Evolutionary conservation across 2,329 filamentous ascomycete species (phyloP).

Genomic region (Ophiognomonia clavigignenti-juglandacearum): DNA sequence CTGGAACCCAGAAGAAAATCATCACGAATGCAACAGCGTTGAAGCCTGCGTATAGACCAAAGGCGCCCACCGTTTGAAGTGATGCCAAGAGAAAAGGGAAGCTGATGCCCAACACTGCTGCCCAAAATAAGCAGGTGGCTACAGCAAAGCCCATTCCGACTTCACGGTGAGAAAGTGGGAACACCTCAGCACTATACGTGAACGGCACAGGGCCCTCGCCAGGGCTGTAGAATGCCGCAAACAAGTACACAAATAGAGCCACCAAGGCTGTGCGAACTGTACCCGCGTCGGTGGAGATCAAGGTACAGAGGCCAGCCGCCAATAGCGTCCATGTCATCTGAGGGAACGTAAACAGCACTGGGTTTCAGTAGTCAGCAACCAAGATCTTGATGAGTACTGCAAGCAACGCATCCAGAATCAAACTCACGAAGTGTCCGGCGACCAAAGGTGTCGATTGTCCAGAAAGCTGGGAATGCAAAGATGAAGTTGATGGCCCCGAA

Average conservation of each 20-base stretch:
- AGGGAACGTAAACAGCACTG: constrained; percentile 10
- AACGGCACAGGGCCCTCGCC: constrained; percentile 30
- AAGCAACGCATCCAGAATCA: neutral
- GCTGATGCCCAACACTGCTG: constrained; percentile 28
- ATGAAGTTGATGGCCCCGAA: constrained; percentile 56
- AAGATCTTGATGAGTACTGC: too few species aligned
- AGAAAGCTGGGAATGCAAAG: constrained; percentile 54
- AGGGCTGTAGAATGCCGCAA: constrained; percentile 45
- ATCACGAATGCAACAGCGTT: constrained; percentile 57
- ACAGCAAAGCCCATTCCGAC: constrained; percentile 28
- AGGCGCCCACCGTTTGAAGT: constrained; percentile 37
- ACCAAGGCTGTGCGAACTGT: constrained; percentile 42
- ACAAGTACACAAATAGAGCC: constrained; percentile 54
- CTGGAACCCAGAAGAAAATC: constrained; percentile 58
- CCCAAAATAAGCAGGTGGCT: constrained; percentile 24
- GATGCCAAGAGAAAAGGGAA: constrained; percentile 41
- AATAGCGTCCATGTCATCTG: constrained; percentile 2
- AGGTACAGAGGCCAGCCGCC: constrained; percentile 42
- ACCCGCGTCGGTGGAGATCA: constrained; percentile 34
- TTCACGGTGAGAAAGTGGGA: constrained; percentile 49
- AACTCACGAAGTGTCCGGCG: constrained; percentile 37
- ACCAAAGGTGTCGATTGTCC: constrained; percentile 55
- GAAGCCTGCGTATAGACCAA: constrained; percentile 56
- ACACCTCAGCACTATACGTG: constrained; percentile 50
- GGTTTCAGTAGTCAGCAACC: neutral